Base-by-base conservation (phyloP, 2,329 filamentous ascomycete genomes). In the Aspergillus calidoustus region DNA sequence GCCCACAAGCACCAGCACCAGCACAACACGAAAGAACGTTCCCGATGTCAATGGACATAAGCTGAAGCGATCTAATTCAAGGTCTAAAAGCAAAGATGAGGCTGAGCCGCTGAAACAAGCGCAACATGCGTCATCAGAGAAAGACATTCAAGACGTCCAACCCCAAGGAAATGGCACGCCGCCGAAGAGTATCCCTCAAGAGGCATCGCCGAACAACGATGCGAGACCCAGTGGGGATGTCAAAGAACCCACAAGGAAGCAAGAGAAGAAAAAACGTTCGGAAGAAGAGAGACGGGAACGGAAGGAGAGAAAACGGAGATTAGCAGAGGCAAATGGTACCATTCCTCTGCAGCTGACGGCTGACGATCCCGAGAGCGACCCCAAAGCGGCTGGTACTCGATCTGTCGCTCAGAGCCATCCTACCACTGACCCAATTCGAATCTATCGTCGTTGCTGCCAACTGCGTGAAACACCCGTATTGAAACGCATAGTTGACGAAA, bases 371-470 rank as follows among this genome's bases (percentile, higher is more conserved):
- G 87, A 89, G 53, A 76, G 76, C 64, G 86, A 86, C 30, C 82
- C 82, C n/a, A 11, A 79, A 34, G 63, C 69, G n/a, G 66, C 69
- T 25, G 71, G 71, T n/a, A 61, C 76, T 59, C 79, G 77, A 31
- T 78, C 84, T 0, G 85, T 80, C 64, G 81, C 84, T 17, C 88
- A 91, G 71, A 83, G 86, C 63, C 82, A 86, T 54, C 93, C 94
- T 0, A 97, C 94, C 0, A 96, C 91, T 1, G 95, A 97, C 72
- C 94, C 95, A 2, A 87, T 93, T 15, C 86, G 94, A 61, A 96
- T 99, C 71, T 99, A 99, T 76, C 87, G 94, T 67, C 86, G 95
- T 72, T 98, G 95, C 75, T 98, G 95, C 74, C 94, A 98, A 73
- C 81, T 99, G 31, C 87, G 95, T 61, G 95, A 98, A 78, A 96